These are phyloP conservation scores for Euphrasia confusa DNA, from an alignment of 257 asterid genomes.

Conservation along the genomic window DNA sequence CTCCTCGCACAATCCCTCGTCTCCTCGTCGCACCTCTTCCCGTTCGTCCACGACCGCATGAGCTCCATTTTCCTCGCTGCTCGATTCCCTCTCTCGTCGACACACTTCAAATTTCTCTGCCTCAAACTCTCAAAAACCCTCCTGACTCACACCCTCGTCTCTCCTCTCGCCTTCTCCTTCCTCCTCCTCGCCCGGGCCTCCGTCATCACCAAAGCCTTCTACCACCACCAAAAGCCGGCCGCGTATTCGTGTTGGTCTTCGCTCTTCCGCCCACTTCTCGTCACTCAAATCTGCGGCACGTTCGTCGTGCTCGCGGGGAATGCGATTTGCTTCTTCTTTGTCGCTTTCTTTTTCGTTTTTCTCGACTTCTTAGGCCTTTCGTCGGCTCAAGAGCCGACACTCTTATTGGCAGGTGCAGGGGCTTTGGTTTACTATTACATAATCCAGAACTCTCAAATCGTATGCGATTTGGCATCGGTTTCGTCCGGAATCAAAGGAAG, in stretches of 20 bases:
- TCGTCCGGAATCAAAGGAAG: too few relatives aligned
- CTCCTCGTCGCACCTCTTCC: constrained; percentile 35
- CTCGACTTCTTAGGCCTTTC: too few relatives aligned
- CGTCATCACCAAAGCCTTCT: constrained; percentile 1
- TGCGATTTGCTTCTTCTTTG: constrained; percentile 43
- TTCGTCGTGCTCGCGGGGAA: constrained; percentile 45
- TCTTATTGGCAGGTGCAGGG: too few relatives aligned
- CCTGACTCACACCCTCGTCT: constrained; percentile 26
- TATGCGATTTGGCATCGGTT: too few relatives aligned
- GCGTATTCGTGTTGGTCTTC: too few relatives aligned
- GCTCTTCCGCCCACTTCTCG: constrained; percentile 42
- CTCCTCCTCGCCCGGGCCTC: constrained; percentile 60
- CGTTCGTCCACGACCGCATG: constrained; percentile 34
- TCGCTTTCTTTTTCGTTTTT: not conserved
- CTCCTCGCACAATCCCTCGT: constrained; percentile 52
- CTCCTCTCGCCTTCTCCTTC: constrained; percentile 38
- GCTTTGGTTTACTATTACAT: too few relatives aligned
- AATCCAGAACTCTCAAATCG: too few relatives aligned
- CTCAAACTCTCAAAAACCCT: constrained; percentile 63
- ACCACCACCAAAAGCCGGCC: too few relatives aligned
- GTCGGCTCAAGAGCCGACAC: too few relatives aligned
- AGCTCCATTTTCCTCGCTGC: constrained; percentile 55
- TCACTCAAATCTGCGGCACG: constrained; percentile 51
- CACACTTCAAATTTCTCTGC: constrained; percentile 36
- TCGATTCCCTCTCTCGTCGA: constrained; percentile 57